These are phyloP conservation scores for Polysphondylium violaceum DNA, from an alignment of 78 protist species.

Conservation along the genomic window DNA sequence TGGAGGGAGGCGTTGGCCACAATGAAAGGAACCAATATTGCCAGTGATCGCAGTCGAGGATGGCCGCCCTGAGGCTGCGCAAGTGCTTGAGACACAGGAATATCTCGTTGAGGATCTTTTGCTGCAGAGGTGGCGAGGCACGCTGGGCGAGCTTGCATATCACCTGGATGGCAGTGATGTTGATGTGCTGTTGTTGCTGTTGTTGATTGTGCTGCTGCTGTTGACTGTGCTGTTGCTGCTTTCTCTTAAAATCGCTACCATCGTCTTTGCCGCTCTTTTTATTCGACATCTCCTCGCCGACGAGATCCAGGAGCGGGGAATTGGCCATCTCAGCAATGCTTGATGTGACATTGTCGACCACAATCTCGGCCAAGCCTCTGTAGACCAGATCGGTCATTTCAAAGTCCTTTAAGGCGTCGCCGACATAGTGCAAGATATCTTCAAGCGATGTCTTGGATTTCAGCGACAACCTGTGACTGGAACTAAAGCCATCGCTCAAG, in stretches of 20 bases:
- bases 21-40: constrained; percentile 53
- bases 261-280: background rate
- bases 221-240: too few relatives aligned
- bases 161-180: constrained; percentile 15
- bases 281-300: constrained; percentile 15
- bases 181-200: background rate
- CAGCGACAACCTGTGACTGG: background rate
- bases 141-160: constrained; percentile 16
- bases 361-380: constrained; percentile 46
- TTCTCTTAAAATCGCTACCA: background rate
- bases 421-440: background rate
- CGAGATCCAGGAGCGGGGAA: constrained; percentile 45
- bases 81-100: constrained; percentile 38
- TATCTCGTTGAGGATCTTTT: constrained; percentile 58
- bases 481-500: background rate
- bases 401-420: constrained; percentile 31
- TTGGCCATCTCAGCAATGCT: constrained; percentile 23
- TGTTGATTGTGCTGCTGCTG: too few relatives aligned
- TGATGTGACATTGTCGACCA: constrained; percentile 20
- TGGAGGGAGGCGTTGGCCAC: constrained; percentile 61
- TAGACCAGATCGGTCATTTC: constrained; percentile 60
- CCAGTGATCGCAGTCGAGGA: constrained; percentile 40
- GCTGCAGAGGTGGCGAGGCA: constrained; percentile 40
- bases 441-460: constrained; percentile 1
- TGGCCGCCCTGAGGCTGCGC: background rate